phyloP scores from a whole-genome alignment of 148 eudicot genomes.

The Diospyros kaki region DNA sequence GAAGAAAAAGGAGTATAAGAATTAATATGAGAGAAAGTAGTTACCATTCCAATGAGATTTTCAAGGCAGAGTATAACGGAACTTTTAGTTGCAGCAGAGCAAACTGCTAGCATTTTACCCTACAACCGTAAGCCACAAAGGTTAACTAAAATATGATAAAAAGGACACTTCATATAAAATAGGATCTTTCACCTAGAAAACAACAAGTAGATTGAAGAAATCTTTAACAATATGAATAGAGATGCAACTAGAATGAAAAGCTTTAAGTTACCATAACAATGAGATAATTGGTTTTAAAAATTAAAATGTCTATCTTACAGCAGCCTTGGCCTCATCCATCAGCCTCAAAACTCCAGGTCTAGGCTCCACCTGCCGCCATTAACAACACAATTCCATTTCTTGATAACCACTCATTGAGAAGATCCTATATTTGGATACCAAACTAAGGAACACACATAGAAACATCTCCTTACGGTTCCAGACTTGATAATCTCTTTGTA shows the following conservation, averaged over 20 bases:
- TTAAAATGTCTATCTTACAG: constrained; percentile 54
- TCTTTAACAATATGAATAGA: background rate
- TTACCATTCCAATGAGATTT: constrained; percentile 88
- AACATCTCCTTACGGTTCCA: constrained; percentile 71
- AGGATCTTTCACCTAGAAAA: background rate
- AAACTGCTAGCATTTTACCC: constrained; percentile 89
- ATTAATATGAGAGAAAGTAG: constrained; percentile 8
- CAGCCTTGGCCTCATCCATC: constrained; percentile 95
- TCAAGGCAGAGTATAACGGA: constrained; percentile 90
- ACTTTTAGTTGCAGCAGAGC: constrained; percentile 99
- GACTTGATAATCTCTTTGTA: constrained; percentile 93
- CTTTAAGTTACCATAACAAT: background rate
- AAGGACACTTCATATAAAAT: background rate
- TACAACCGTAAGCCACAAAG: constrained; percentile 14
- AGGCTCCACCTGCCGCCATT: constrained; percentile 68
- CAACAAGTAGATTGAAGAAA: background rate
- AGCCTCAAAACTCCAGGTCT: constrained; percentile 93
- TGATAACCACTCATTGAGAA: background rate
- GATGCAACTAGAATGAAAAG: background rate
- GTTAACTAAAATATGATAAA: background rate
- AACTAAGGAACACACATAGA: background rate
- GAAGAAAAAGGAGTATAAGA: background rate
- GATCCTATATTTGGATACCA: background rate
- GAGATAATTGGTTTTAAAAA: background rate
- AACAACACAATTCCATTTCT: constrained; percentile 8